These are phyloP conservation scores for Moricandia moricandioides DNA, from an alignment of 345 rosid genomes.

Conservation along the genomic window DNA sequence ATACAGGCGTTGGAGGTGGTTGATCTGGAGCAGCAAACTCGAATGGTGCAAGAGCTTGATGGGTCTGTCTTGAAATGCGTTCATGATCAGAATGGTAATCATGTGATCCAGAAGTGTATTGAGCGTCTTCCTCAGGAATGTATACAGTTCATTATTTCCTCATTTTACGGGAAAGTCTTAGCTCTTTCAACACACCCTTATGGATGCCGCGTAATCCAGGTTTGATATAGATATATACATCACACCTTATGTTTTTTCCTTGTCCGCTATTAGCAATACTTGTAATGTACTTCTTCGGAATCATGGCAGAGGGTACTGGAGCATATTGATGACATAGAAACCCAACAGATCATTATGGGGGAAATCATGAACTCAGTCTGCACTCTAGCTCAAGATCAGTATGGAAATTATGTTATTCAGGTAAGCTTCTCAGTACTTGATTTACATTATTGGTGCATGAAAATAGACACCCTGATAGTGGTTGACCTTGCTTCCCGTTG, in stretches of 20 bases:
- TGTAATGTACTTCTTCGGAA: not conserved
- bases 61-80: conserved; percentile 90
- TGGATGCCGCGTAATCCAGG: conserved; percentile 99
- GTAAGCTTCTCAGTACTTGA: conserved; percentile 36
- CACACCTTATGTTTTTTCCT: not conserved
- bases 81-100: conserved; percentile 97
- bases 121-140: conserved; percentile 82
- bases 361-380: conserved; percentile 81
- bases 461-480: not conserved
- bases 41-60: conserved; percentile 83
- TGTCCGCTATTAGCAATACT: not conserved
- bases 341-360: conserved; percentile 75
- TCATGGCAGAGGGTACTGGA: conserved; percentile 79
- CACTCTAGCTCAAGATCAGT: conserved; percentile 84
- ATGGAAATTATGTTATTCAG: conserved; percentile 98
- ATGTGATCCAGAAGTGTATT: conserved; percentile 94
- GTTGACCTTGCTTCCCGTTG: conserved; percentile 22
- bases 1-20: conserved; percentile 88
- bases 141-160: conserved; percentile 76
- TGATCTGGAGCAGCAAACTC: conserved; percentile 64
- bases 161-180: conserved; percentile 86
- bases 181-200: conserved; percentile 92
- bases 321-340: conserved; percentile 61
- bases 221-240: conserved; percentile 14
- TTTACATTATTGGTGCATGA: not conserved